These are phyloP conservation scores for Wickerhamomyces bisporus DNA, from an alignment of 805 yeast species.

Conservation along the genomic window DNA sequence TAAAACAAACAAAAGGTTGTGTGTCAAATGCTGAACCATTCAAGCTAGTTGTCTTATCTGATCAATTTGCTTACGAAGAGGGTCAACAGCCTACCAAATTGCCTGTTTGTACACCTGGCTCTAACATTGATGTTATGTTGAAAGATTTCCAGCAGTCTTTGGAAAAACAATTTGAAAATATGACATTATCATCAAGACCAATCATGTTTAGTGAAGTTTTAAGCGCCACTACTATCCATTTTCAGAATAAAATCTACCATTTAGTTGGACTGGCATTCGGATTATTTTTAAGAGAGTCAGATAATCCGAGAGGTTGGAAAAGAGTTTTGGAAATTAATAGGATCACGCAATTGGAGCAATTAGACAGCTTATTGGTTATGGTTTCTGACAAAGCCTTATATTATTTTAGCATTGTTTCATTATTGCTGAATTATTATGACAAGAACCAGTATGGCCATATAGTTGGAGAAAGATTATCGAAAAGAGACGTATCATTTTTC, in stretches of 20 bases:
- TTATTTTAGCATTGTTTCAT: constrained; percentile 57
- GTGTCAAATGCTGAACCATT: constrained; percentile 48
- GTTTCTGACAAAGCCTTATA: constrained; percentile 55
- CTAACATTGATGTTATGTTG: constrained; percentile 43
- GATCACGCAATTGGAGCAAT: constrained; percentile 56
- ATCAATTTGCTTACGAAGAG: constrained; percentile 62
- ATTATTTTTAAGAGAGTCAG: constrained; percentile 40
- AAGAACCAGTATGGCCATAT: constrained; percentile 29
- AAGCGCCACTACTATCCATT: constrained; percentile 41
- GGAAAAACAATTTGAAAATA: constrained; percentile 18
- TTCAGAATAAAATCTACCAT: constrained; percentile 39
- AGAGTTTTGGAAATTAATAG: constrained; percentile 46
- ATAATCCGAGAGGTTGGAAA: constrained; percentile 44
- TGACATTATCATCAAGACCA: constrained; percentile 26
- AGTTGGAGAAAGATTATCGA: constrained; percentile 44
- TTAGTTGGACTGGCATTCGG: constrained; percentile 64
- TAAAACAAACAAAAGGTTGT: constrained; percentile 37
- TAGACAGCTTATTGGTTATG: constrained; percentile 52
- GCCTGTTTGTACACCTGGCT: constrained; percentile 47
- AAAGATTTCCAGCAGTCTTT: constrained; percentile 26
- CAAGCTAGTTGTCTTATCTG: constrained; percentile 45
- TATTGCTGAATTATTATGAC: constrained; percentile 54
- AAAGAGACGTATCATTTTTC: constrained; percentile 56
- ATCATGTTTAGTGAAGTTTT: constrained; percentile 33
- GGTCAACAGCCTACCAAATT: constrained; percentile 44